Conservation (phyloP, 1,139 yeast species). For the Keqinozyma sinolaborantium region DNA sequence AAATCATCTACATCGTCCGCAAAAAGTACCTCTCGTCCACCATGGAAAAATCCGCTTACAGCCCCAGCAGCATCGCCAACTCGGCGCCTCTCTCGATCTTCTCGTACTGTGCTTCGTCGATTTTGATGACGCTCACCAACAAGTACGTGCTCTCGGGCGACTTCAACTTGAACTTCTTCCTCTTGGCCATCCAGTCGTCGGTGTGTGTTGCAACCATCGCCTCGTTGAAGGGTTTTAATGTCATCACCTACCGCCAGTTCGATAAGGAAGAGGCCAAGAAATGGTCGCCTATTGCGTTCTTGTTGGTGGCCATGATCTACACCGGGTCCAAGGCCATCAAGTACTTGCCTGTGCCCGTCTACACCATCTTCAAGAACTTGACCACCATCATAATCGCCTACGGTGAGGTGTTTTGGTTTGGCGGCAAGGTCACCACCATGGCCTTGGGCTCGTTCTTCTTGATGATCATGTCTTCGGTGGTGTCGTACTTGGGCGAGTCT, state of each 20-base stretch:
- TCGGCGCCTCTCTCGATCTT: slow-evolving; percentile 84
- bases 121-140: slow-evolving; percentile 97
- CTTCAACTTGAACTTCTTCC: slow-evolving; percentile 88
- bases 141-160: slow-evolving; percentile 85
- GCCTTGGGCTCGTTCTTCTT: slow-evolving; percentile 81
- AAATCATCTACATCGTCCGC: slow-evolving; percentile 28
- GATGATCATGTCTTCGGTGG: slow-evolving; percentile 90
- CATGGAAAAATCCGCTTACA: slow-evolving; percentile 34
- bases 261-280: slow-evolving; percentile 87
- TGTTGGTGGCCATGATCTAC: slow-evolving; percentile 91
- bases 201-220: slow-evolving; percentile 79
- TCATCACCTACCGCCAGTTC: slow-evolving; percentile 83
- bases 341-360: slow-evolving; percentile 87
- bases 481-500: slow-evolving; percentile 92
- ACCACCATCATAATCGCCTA: slow-evolving; percentile 95
- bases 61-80: slow-evolving; percentile 51
- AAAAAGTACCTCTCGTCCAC: slow-evolving; percentile 14
- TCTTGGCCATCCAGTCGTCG: slow-evolving; percentile 75
- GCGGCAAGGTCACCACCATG: slow-evolving; percentile 88
- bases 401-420: slow-evolving; percentile 97
- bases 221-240: slow-evolving; percentile 64
- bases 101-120: slow-evolving; percentile 88
- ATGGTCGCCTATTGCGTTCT: slow-evolving; percentile 90
- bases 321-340: slow-evolving; percentile 95
- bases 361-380: slow-evolving; percentile 95